Evolutionary conservation across 2,329 filamentous ascomycete genomes (phyloP).

Genomic region (Chrysosporium keratinophilum): DNA sequence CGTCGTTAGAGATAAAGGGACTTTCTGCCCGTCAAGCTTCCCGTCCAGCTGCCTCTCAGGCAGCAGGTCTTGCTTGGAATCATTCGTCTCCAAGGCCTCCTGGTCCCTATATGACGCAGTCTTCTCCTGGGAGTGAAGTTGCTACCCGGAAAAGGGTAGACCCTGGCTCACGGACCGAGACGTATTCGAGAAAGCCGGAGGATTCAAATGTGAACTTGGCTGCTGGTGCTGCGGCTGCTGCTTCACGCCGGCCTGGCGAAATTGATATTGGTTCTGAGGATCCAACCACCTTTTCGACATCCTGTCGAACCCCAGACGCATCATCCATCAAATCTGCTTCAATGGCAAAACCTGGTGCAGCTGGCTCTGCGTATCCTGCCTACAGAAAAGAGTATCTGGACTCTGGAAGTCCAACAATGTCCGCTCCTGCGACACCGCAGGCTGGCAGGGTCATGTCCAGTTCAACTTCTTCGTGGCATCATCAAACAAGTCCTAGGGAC

Average conservation of each 20-base stretch:
- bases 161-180: constrained; percentile 11
- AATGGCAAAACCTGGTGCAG: constrained; percentile 18
- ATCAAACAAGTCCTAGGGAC: not conserved
- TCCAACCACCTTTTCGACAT: constrained; percentile 9
- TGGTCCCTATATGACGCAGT: constrained; percentile 17
- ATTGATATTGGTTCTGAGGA: constrained; percentile 8
- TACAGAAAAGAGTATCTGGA: constrained; percentile 31
- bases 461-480: not conserved
- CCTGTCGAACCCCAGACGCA: constrained; percentile 19
- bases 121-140: constrained; percentile 16
- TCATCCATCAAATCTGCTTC: constrained; percentile 6
- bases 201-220: constrained; percentile 5
- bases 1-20: constrained; percentile 20
- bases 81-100: constrained; percentile 10
- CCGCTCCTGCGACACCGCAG: not conserved
- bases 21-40: constrained; percentile 5
- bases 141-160: constrained; percentile 20
- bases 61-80: constrained; percentile 53
- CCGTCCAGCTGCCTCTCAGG: constrained; percentile 42
- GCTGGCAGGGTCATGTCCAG: not conserved
- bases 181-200: not conserved
- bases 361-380: constrained; percentile 31
- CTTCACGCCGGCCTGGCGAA: constrained; percentile 9
- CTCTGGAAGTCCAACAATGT: constrained; percentile 18
- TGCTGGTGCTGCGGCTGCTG: constrained; percentile 15